Evolutionary conservation across 805 yeast species (phyloP), one percentile per base, ranked within the genome.

Genomic region (Yarrowia hollandica): DNA sequence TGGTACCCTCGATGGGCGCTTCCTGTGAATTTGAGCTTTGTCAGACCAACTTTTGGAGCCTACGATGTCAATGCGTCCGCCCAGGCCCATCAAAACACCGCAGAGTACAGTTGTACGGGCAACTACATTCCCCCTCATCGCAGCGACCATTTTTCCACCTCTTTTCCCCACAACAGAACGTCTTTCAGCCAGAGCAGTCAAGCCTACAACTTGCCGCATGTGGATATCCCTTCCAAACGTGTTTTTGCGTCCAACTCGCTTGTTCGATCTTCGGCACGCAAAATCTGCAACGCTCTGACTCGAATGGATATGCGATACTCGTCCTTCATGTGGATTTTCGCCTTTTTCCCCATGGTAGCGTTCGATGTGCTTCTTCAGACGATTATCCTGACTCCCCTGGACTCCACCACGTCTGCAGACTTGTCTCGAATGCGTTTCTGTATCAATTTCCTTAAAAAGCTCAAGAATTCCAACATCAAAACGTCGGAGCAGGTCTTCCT

Each of bases 1-100:
- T 48, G 56, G 56, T 48, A 48, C 25, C 56, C 56, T 6, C 28
- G 41, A 12, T 48, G 56, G 56, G 56, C 56, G 15, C 41, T 48
- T 15, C 56, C 56, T 2, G 41, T 33, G 12, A 34, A 48, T n/a
- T 31, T 48, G 41, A 31, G 35, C 5, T 48, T 48, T 33, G 41
- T 33, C 12, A 16, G 39, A 14, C 56, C 56, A 15, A 48, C 41
- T 5, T 33, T 22, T 21, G 38, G 55, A n/a, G n/a, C 38, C 8
- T 30, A 46, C 7, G 44, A 23, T 23, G 16, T 26, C 12, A 33
- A 25, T 9, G 33, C 48, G 15, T 26, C 48, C 12, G 21, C 48
- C 2, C 48, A 41, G 48, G 48, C 33, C 16, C 22, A 16, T n/a
- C n/a, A n/a, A 15, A 16, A 41, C 30, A 14, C 33, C 1, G 22